Conservation (phyloP, 768 basidiomycete species). For the Leccinum sublutescens region DNA sequence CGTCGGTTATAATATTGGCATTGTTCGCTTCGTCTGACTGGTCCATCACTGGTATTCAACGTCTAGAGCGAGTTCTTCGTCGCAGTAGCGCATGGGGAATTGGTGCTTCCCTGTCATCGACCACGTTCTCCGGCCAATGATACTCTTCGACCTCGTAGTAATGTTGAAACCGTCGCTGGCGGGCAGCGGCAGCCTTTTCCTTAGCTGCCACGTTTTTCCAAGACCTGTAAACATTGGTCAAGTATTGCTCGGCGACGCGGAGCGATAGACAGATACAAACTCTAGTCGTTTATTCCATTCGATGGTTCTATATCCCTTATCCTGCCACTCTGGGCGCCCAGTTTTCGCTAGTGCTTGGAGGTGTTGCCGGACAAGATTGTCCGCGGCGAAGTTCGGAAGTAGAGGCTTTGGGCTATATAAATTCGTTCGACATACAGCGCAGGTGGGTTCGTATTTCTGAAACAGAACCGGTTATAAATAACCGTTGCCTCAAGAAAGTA, state of each 20-base stretch:
- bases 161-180: conserved; percentile 11
- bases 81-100: conserved; percentile 8
- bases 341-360: conserved; percentile 45
- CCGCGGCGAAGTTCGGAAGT: conserved; percentile 63
- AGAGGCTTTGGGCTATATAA: conserved; percentile 44
- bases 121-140: conserved; percentile 6
- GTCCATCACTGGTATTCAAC: conserved; percentile 4
- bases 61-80: conserved; percentile 19
- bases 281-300: conserved; percentile 57
- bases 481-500: not conserved
- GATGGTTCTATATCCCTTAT: conserved; percentile 41
- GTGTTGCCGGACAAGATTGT: conserved; percentile 60
- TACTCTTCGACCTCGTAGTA: conserved; percentile 14
- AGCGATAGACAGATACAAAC: conserved; percentile 37
- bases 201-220: conserved; percentile 31
- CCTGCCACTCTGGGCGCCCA: conserved; percentile 53
- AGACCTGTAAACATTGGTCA: conserved; percentile 10
- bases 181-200: conserved; percentile 13
- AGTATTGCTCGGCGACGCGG: not conserved
- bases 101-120: conserved; percentile 1
- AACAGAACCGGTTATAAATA: conserved; percentile 4
- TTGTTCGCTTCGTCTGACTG: not conserved
- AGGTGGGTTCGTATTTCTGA: conserved; percentile 45
- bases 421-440: conserved; percentile 58
- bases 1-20: not conserved